phyloP scores from a whole-genome alignment of 1,139 yeast species.

The Scheffersomyces segobiensis region DNA sequence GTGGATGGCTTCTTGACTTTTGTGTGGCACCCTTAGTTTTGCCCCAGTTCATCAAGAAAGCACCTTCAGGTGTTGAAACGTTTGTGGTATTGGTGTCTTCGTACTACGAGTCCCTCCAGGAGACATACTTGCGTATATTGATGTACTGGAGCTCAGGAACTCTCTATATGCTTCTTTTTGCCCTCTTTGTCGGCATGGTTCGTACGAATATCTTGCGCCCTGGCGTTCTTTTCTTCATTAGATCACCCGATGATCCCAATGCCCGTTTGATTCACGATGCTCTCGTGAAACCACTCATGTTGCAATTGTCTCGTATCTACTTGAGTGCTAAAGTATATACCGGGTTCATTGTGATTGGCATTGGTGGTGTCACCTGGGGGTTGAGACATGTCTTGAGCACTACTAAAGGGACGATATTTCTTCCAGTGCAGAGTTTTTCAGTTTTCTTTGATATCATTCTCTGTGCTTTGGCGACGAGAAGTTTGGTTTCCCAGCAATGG shows the following conservation, averaged over 20 bases:
- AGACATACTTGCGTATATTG: conserved; percentile 14
- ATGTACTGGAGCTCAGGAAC: conserved; percentile 80
- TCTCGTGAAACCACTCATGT: conserved; percentile 66
- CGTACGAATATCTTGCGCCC: conserved; percentile 73
- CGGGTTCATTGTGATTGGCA: conserved; percentile 68
- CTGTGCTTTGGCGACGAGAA: background rate
- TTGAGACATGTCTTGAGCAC: conserved; percentile 34
- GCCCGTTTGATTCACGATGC: conserved; percentile 89
- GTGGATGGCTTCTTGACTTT: conserved; percentile 78
- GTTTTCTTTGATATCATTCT: background rate
- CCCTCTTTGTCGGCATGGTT: conserved; percentile 82
- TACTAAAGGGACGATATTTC: conserved; percentile 4
- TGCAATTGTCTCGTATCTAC: conserved; percentile 73
- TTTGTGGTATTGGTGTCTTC: conserved; percentile 28
- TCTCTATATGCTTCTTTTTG: conserved; percentile 81
- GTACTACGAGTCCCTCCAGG: conserved; percentile 18
- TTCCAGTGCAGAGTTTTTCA: conserved; percentile 9
- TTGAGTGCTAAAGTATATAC: conserved; percentile 79
- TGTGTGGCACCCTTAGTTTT: conserved; percentile 60
- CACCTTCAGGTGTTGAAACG: conserved; percentile 11
- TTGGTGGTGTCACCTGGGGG: conserved; percentile 66
- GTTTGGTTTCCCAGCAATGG: background rate
- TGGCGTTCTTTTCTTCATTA: conserved; percentile 86
- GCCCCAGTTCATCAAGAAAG: conserved; percentile 13
- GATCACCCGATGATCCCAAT: conserved; percentile 94